Base-by-base conservation (phyloP, 257 asterid species). In the Fraxinus quadrangulata region DNA sequence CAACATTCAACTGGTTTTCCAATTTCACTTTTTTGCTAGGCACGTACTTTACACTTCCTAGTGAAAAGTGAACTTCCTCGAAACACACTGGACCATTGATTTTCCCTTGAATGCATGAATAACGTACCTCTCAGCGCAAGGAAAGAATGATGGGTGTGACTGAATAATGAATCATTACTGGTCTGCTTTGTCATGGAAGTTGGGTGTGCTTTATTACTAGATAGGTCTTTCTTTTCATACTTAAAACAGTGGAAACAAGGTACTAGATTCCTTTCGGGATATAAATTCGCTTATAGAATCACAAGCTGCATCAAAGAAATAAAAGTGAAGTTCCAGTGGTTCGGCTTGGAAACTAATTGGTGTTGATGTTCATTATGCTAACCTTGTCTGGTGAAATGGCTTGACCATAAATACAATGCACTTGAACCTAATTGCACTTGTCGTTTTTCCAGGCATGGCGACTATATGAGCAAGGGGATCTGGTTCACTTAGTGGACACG, bases 401-500 rank as follows among this genome's bases (percentile, higher is more conserved):
- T 19, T 54, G 65, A 54, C 26, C 26, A 19, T 54, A 5, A 17
- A 54, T 54, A 14, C 13, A 10, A 14, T 45, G 16, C 59, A 49
- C n/a, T 49, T 17, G 59, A 49, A 47, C 56, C 56, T 16, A 14
- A 47, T 13, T 12, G 9, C 63, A 3, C 54, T 59, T 0, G 13
- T 59, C 9, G 5, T n/a, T n/a, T n/a, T 19, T 51, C 77, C 90
- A 94, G 98, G 92, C 86, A 51, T 94, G 98, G 98, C 71, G 42
- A 63, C 82, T 85, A 36, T 85, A 88, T 37, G 90, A 90, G 83
- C 86, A 81, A 65, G 96, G 84, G 3, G 80, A 78, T 78, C 78
- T 90, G 39, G 74, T 70, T 39, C 79, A 90, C 67, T 74, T 92
- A 77, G 89, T 90, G 42, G 98, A 94, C 77, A 54, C 61, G 23